A percentile compares a stretch with the other conserved stretches of the same genome.
Evolutionary conservation across 148 eudicot species (phyloP).

Genomic region (Euryodendron excelsum): DNA sequence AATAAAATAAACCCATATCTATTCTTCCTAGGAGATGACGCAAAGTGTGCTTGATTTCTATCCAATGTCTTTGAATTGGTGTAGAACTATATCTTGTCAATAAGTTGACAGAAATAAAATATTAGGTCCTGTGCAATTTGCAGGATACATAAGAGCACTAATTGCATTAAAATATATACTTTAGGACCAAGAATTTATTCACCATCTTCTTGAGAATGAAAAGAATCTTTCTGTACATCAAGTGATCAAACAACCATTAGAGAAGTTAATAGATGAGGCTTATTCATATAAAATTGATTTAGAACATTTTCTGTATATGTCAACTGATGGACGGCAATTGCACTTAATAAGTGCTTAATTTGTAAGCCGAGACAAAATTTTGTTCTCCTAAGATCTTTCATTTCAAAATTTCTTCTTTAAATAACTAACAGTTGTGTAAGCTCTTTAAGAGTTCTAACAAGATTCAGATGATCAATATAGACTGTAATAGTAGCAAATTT

Average conservation of each 20-base stretch:
- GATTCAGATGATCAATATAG: background rate
- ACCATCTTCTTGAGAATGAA: background rate
- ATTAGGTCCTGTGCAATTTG: background rate
- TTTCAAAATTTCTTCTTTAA: too few relatives aligned
- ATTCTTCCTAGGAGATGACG: background rate
- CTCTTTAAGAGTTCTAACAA: too few relatives aligned
- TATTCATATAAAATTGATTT: background rate
- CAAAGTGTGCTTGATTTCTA: background rate
- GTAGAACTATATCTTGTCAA: background rate
- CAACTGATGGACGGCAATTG: background rate
- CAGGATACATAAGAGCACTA: background rate
- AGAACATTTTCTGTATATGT: too few relatives aligned
- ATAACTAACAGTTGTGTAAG: too few relatives aligned
- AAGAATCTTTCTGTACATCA: too few relatives aligned
- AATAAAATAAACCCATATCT: constrained; percentile 3
- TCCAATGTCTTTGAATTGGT: background rate
- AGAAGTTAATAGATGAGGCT: background rate
- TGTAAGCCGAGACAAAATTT: background rate
- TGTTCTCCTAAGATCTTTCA: background rate
- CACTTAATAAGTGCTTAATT: background rate
- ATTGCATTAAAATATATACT: background rate
- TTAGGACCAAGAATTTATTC: too few relatives aligned
- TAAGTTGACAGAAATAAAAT: background rate
- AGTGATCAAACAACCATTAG: too few relatives aligned
- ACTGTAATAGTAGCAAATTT: background rate